Evolutionary conservation across 441 rosid species (phyloP), one percentile per base, ranked within the genome.

Genomic region (Populus hybrid): DNA sequence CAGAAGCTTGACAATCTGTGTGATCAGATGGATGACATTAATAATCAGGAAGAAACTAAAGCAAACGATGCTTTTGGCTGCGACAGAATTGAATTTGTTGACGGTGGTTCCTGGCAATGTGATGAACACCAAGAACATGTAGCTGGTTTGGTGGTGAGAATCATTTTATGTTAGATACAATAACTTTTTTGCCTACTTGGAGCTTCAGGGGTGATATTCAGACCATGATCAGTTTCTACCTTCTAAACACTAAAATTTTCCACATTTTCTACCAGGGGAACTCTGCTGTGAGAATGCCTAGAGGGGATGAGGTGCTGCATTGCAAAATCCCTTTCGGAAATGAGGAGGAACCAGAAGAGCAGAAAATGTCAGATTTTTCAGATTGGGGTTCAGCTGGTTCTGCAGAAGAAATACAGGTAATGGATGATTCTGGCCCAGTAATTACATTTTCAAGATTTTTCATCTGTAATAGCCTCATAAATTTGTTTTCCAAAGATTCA

Each of bases 351-450:
- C 98, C 81, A 75, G 99, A 94, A 74, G 99, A 95, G 81, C 87
- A 97, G 10, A 94, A 98, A 73, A 88, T 95, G 97, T 91, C 99
- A 72, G 94, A 95, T 88, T 78, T 92, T 85, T 95, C 98, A 0
- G 99, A 95, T 82, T 94, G 97, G 98, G 90, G 92, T 77, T 91
- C 95, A 6, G 94, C 97, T 87, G 92, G 86, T 82, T 93, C 99
- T 73, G 12, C 92, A 69, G 86, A 90, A 72, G 99, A 95, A 72
- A 77, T 85, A 34, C 93, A 90, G 95, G 99, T 95, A 78, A 80
- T 35, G 8, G 64, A 64, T 69, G 24, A 67, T 80, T 54, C 59
- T 2, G 40, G 9, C 20, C 16, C 36, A 61, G 8, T 40, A 35
- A 7, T 4, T 40, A 9, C 5, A 50, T 21, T 61, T n/a, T 18